Evolutionary conservation across 1,139 yeast genomes (phyloP).

Genomic region (Pichia sp.): DNA sequence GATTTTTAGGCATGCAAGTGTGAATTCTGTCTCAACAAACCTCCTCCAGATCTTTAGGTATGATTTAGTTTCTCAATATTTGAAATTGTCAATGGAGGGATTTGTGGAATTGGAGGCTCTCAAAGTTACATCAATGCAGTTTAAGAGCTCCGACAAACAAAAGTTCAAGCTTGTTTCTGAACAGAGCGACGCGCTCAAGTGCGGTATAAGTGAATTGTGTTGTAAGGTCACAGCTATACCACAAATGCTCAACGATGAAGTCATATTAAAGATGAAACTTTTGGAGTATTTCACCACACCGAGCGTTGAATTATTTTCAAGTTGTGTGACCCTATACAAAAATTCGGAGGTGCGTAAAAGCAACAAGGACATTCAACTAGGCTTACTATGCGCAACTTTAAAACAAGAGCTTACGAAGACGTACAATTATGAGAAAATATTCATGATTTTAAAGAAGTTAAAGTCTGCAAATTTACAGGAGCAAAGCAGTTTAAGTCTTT

Average conservation of each 20-base stretch:
- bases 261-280: constrained; percentile 12
- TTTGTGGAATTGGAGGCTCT: background rate
- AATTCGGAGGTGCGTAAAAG: background rate
- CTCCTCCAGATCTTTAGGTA: background rate
- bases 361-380: background rate
- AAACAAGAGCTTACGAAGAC: background rate
- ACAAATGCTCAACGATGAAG: background rate
- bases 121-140: background rate
- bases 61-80: background rate
- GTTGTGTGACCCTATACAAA: background rate
- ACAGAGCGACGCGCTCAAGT: background rate
- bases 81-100: background rate
- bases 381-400: background rate
- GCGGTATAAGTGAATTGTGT: background rate
- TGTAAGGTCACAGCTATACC: background rate
- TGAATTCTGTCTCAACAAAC: background rate
- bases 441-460: background rate
- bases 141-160: background rate
- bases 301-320: constrained; percentile 8
- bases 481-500: constrained; percentile 17
- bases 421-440: background rate
- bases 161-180: background rate
- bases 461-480: background rate
- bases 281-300: constrained; percentile 24
- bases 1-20: background rate